Evolutionary conservation across 805 yeast genomes (phyloP).

Genomic region (Sungouiella thailandica): DNA sequence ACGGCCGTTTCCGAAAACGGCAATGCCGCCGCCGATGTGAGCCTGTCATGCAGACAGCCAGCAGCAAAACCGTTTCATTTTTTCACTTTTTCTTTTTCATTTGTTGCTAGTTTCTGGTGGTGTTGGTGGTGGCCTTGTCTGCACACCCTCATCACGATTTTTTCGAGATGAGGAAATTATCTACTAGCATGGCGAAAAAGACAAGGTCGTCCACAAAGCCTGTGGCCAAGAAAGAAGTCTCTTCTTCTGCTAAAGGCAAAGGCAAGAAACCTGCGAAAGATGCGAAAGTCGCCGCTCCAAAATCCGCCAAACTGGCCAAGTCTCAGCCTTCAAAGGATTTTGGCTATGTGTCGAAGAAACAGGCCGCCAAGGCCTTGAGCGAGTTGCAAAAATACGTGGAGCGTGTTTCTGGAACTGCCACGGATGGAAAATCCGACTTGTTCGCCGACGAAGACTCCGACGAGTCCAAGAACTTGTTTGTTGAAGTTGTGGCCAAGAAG

Average conservation of each 20-base stretch:
- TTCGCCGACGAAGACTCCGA: constrained; percentile 36
- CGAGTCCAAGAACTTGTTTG: constrained; percentile 52
- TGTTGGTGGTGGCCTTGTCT: neutral
- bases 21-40: constrained; percentile 29
- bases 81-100: neutral
- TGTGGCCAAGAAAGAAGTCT: constrained; percentile 9
- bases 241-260: too few relatives aligned
- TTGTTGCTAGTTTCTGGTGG: neutral
- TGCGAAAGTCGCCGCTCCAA: constrained; percentile 2
- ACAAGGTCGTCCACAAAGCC: constrained; percentile 17
- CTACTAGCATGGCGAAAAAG: constrained; percentile 12
- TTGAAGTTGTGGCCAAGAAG: constrained; percentile 63
- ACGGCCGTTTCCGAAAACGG: constrained; percentile 25
- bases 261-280: constrained; percentile 5
- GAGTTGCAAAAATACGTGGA: constrained; percentile 62
- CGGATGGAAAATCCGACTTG: constrained; percentile 41
- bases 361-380: constrained; percentile 44
- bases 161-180: constrained; percentile 14
- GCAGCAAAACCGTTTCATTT: neutral
- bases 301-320: constrained; percentile 12
- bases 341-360: constrained; percentile 12
- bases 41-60: too few relatives aligned
- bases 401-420: constrained; percentile 23
- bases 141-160: constrained; percentile 2
- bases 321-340: constrained; percentile 2